Evolutionary conservation across 1,139 yeast genomes (phyloP), one percentile per base, ranked within the genome.

Genomic region (Diutina rugosa): DNA sequence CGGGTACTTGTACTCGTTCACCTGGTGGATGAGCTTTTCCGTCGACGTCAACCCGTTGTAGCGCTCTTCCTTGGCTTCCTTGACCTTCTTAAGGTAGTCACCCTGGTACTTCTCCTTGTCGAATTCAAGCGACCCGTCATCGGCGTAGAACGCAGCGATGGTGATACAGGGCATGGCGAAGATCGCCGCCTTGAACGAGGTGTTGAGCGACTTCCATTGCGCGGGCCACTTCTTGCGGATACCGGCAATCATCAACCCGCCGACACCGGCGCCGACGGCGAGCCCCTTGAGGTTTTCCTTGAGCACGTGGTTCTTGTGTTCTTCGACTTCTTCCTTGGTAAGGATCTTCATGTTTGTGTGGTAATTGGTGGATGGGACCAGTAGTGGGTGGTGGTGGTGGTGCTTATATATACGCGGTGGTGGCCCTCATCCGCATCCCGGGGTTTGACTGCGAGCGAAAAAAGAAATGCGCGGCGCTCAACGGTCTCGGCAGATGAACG

Each of bases 1-100:
- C 67, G 84, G 84, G 72, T 89, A 90, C 70, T 87, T 88, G 74
- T 88, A 74, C 56, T 77, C 80, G 55, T 74, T 72, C 55, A 81
- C 71, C 44, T 73, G 63, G 47, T 78, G 77, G 58, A 80, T 66
- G 3, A 75, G 57, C 63, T 81, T 80, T 55, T 82, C 82, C 16
- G 65, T 59, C 1, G 68, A 51, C 1, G 85, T 68, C 61, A 82
- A 65, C 6, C 67, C 63, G 49, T 76, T 70, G 86, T 88, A 84
- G 62, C 76, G 69, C 58, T 72, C 69, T 62, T 73, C 74, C 63
- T 82, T 84, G 53, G 60, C 62, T 12, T 56, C 26, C 55, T 59
- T 58, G 8, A 59, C 18, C 44, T 57, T 56, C 51, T 48, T n/a
- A 14, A 59, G 52, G 57, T 61, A 60, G n/a, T 58, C 73, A 14